Evolutionary conservation across 2,329 filamentous ascomycete species (phyloP), one percentile per base, ranked within the genome.

Genomic region (Aspergillus oerlinghausenensis): DNA sequence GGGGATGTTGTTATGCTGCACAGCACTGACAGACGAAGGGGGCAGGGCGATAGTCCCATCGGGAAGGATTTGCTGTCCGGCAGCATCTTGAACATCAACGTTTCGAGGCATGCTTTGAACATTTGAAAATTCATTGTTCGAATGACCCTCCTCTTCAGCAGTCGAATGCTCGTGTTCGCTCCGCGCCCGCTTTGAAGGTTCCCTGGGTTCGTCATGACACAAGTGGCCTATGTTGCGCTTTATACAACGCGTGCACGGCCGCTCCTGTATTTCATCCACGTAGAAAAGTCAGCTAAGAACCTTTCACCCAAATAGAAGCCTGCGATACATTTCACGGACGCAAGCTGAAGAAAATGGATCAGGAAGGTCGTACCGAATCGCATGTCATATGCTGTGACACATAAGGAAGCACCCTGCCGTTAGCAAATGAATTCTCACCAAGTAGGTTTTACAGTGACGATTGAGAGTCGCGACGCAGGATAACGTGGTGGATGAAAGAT

Each of bases 171-270:
- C 82, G 61, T 80, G 78, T 65, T 84, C 80, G 71, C 79, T 83
- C 78, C 93, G 96, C 66, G 83, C 77, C 76, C 92, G 93, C 77
- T 94, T 96, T 58, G 88, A 84, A 65, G 86, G 81, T 70, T 99
- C 93, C 75, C 93, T 88, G 65, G 92, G 93, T 77, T 97, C 94
- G 77, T 99, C 94, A 79, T 97, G 94, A 77, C 94, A 99, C 64
- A 99, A 83, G 77, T 99, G 94, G 68, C 93, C 94, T 75, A 99
- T 99, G 78, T 96, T 96, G 71, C 94, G 88, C 79, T 97, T 99
- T 77, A 97, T 90, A 81, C 94, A 99, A 78, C 94, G 86, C 69
- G 91, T 93, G 83, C 94, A 99, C 70, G 94, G 94, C 73, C 94
- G 88, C 80, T 96, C 91, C 91, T 95, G 75, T 52, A 58, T 51